A percentile compares a stretch with the other conserved stretches of the same genome.
These are phyloP conservation scores for Fusarium mundagurra DNA, from an alignment of 2,329 filamentous ascomycete species.

Conservation along the genomic window DNA sequence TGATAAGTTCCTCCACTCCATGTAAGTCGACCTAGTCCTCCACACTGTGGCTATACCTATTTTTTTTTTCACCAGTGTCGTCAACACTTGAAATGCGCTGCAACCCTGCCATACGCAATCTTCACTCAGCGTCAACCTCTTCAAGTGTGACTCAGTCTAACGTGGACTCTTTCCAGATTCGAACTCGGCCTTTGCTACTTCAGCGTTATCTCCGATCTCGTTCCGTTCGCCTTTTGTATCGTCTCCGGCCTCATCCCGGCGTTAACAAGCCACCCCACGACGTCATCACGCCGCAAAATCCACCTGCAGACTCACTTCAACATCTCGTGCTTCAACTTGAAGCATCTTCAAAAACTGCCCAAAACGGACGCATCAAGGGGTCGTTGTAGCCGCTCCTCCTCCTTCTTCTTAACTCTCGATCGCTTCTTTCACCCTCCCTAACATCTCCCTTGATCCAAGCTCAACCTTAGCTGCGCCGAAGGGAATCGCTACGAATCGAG, in stretches of 20 bases:
- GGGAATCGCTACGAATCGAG: conserved; percentile 34
- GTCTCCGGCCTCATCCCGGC: conserved; percentile 38
- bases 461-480: conserved; percentile 14
- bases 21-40: conserved; percentile 14
- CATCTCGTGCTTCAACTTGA: conserved; percentile 38
- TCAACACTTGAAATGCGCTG: conserved; percentile 37
- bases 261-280: conserved; percentile 40
- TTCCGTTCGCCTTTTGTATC: conserved; percentile 32
- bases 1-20: neutral
- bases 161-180: conserved; percentile 35
- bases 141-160: conserved; percentile 34
- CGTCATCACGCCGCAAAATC: conserved; percentile 43
- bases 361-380: conserved; percentile 62
- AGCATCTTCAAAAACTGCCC: conserved; percentile 49
- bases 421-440: conserved; percentile 65
- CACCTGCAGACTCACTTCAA: conserved; percentile 31
- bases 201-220: conserved; percentile 39
- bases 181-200: conserved; percentile 30
- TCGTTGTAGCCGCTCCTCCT: conserved; percentile 55
- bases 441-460: conserved; percentile 34
- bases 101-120: conserved; percentile 22
- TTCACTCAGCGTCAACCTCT: conserved; percentile 17
- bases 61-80: conserved; percentile 29
- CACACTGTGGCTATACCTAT: conserved; percentile 17
- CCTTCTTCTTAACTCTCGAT: conserved; percentile 61